Evolutionary conservation across 768 basidiomycete species (phyloP).

Genomic region (Rhodosporidiobolus sp.): DNA sequence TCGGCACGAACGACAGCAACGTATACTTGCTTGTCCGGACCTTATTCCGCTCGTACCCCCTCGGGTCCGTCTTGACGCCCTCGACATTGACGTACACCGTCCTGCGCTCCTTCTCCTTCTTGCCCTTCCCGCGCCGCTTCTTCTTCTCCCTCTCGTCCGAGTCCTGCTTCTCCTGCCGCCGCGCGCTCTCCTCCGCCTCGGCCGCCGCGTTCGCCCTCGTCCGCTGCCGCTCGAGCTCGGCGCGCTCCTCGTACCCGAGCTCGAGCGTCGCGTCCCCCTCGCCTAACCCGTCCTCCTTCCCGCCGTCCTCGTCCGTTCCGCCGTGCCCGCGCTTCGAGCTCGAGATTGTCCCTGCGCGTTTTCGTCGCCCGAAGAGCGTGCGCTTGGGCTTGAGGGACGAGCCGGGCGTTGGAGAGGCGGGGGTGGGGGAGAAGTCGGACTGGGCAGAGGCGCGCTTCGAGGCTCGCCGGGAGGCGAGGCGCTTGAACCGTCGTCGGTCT

Average conservation of each 20-base stretch:
- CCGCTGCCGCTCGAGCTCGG: slow-evolving; percentile 31
- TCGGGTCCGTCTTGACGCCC: slow-evolving; percentile 59
- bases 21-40: slow-evolving; percentile 94
- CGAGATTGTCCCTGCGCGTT: slow-evolving; percentile 6
- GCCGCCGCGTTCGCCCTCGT: slow-evolving; percentile 37
- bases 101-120: slow-evolving; percentile 52
- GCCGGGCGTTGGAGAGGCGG: not conserved
- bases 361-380: slow-evolving; percentile 17
- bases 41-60: slow-evolving; percentile 83
- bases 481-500: slow-evolving; percentile 38
- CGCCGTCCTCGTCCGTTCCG: no score
- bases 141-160: slow-evolving; percentile 51
- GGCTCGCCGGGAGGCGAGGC: slow-evolving; percentile 15
- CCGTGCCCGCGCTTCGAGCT: not conserved
- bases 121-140: slow-evolving; percentile 54
- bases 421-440: no score
- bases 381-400: slow-evolving; percentile 23
- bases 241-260: slow-evolving; percentile 24
- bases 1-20: slow-evolving; percentile 80
- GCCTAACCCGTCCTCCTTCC: slow-evolving; percentile 16
- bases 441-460: not conserved
- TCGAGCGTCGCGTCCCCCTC: slow-evolving; percentile 10
- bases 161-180: slow-evolving; percentile 36
- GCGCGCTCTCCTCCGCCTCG: slow-evolving; percentile 40
- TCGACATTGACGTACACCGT: slow-evolving; percentile 76